A percentile compares a stretch with the other conserved stretches of the same genome.
These are phyloP conservation scores for Lagenidium giganteum DNA, from an alignment of 352 stramenopile species.

Conservation along the genomic window DNA sequence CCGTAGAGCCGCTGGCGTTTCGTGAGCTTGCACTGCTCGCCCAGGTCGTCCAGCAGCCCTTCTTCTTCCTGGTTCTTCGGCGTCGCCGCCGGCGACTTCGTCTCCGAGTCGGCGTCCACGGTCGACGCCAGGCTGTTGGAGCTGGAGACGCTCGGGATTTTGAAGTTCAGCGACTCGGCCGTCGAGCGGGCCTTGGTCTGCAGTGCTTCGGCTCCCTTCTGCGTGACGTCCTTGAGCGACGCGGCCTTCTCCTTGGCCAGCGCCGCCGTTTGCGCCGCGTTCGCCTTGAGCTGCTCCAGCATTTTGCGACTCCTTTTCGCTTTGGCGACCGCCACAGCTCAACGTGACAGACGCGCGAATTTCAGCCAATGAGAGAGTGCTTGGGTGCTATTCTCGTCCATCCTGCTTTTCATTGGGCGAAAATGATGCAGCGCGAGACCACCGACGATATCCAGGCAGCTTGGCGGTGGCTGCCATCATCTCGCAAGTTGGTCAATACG, in stretches of 20 bases:
- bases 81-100: conserved; percentile 18
- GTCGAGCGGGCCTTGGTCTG: conserved; percentile 46
- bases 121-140: conserved; percentile 20
- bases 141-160: conserved; percentile 26
- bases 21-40: conserved; percentile 67
- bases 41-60: conserved; percentile 62
- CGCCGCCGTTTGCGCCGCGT: conserved; percentile 49
- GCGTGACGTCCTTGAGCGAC: conserved; percentile 38
- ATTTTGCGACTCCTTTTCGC: too few species aligned
- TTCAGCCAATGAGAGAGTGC: conserved; percentile 21
- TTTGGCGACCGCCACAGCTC: too few species aligned
- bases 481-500: too few species aligned
- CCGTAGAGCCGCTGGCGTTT: conserved; percentile 79
- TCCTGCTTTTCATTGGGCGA: too few species aligned
- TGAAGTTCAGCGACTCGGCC: conserved; percentile 48
- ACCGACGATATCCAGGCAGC: too few species aligned
- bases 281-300: conserved; percentile 55
- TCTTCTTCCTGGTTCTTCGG: conserved; percentile 65
- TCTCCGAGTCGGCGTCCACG: conserved; percentile 40
- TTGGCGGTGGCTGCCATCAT: too few species aligned
- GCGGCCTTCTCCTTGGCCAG: conserved; percentile 46
- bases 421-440: too few species aligned
- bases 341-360: too few species aligned
- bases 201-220: conserved; percentile 29
- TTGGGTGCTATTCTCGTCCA: too few species aligned